These are phyloP conservation scores for Lodderomyces oxycetoniae DNA, from an alignment of 1,139 yeast species.

Conservation along the genomic window DNA sequence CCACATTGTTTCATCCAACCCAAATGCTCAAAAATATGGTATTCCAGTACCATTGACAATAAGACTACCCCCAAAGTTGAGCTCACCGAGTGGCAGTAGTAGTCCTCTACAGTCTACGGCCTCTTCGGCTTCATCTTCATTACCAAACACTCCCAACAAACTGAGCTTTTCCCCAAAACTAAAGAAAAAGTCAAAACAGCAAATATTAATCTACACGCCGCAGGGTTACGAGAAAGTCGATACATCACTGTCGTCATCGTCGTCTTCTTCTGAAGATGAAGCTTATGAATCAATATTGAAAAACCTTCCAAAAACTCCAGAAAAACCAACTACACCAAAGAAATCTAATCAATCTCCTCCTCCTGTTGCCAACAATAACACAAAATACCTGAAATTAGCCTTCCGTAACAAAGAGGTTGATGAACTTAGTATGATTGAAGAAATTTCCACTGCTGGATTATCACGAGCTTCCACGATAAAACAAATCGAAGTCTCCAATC, in stretches of 20 bases:
- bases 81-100: constrained; percentile 12
- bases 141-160: constrained; percentile 6
- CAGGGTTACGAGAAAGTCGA: constrained; percentile 35
- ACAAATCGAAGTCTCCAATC: no score
- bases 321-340: constrained; percentile 12
- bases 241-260: constrained; percentile 24
- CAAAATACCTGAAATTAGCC: constrained; percentile 18
- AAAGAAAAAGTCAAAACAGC: constrained; percentile 11
- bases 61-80: constrained; percentile 40
- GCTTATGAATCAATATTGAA: neutral
- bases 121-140: constrained; percentile 2
- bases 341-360: constrained; percentile 24
- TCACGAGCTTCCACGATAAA: constrained; percentile 29
- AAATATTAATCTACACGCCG: constrained; percentile 35
- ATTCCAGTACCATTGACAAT: constrained; percentile 45
- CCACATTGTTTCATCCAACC: constrained; percentile 25
- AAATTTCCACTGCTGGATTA: constrained; percentile 28
- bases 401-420: constrained; percentile 21
- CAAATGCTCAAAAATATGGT: constrained; percentile 26
- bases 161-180: constrained; percentile 1
- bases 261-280: constrained; percentile 3
- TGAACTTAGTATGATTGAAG: constrained; percentile 44
- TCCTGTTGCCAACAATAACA: constrained; percentile 19
- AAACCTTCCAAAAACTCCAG: constrained; percentile 1
- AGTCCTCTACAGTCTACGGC: constrained; percentile 13